Conservation (phyloP, 176 grass and related monocot species). For the Zoysia pacifica region DNA sequence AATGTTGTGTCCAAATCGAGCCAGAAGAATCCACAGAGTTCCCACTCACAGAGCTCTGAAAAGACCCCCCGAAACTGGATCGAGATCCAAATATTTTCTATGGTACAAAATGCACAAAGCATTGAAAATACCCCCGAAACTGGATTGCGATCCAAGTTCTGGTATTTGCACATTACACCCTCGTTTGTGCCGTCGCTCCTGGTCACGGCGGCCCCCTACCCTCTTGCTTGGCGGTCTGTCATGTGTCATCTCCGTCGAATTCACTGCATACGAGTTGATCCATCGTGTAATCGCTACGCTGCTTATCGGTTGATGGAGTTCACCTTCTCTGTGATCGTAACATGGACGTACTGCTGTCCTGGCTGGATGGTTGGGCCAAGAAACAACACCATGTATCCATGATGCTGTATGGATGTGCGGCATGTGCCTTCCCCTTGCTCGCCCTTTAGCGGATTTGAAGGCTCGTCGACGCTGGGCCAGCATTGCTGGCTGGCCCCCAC, state of each 20-base stretch:
- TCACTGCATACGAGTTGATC: background rate
- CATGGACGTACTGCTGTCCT: background rate
- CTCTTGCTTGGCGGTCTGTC: background rate
- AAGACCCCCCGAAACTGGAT: no score
- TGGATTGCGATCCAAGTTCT: no score
- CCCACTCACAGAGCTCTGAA: no score
- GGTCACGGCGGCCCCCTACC: no score
- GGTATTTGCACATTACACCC: no score
- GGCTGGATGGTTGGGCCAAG: slow-evolving; percentile 12
- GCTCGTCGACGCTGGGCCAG: background rate
- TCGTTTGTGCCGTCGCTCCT: no score
- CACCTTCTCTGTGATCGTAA: background rate
- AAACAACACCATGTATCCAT: slow-evolving; percentile 18
- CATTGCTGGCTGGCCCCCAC: background rate
- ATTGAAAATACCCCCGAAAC: no score
- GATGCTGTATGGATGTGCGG: background rate
- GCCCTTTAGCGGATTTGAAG: slow-evolving; percentile 29
- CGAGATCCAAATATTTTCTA: no score
- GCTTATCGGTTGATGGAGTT: background rate
- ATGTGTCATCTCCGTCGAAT: background rate
- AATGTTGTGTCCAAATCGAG: no score
- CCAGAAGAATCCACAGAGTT: no score
- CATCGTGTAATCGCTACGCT: background rate
- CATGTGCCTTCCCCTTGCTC: slow-evolving; percentile 16
- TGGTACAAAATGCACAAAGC: no score